Evolutionary conservation across 345 rosid species (phyloP).

Genomic region (Heritiera littoralis): DNA sequence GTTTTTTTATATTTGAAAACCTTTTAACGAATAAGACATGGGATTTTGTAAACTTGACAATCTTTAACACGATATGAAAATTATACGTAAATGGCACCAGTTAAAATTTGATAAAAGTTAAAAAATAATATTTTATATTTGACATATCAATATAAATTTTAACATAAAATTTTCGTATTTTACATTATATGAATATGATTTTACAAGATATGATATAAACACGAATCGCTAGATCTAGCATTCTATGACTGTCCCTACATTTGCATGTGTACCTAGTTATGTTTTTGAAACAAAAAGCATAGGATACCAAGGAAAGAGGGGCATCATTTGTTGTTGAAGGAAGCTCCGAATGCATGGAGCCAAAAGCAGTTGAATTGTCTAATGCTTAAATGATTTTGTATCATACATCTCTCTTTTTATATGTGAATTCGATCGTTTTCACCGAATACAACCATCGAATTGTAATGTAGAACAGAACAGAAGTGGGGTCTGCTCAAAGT

Average conservation of each 20-base stretch:
- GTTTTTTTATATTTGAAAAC: conserved; percentile 2
- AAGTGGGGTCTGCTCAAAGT: neutral
- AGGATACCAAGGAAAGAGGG: conserved; percentile 47
- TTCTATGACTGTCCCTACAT: conserved; percentile 21
- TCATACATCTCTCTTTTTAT: neutral
- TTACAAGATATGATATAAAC: too few relatives aligned
- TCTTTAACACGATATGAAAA: too few relatives aligned
- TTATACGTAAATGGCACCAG: too few relatives aligned
- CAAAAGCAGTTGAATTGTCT: conserved; percentile 52
- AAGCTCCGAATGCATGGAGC: conserved; percentile 46
- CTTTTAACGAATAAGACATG: neutral
- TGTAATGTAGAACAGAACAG: neutral
- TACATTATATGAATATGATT: too few relatives aligned
- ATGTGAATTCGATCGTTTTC: neutral
- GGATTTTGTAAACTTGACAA: neutral
- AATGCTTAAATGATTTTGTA: conserved; percentile 1
- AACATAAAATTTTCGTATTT: too few relatives aligned
- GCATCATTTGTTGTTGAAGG: conserved; percentile 39
- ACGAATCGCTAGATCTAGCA: neutral
- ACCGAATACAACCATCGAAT: neutral
- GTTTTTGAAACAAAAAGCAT: conserved; percentile 31
- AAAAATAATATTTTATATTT: too few relatives aligned
- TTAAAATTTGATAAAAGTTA: too few relatives aligned
- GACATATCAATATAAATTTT: too few relatives aligned
- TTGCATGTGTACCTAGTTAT: conserved; percentile 14